A percentile compares a stretch with the other conserved stretches of the same genome.
phyloP scores from a whole-genome alignment of 2,329 filamentous ascomycete genomes.

The Penicillium sp. region DNA sequence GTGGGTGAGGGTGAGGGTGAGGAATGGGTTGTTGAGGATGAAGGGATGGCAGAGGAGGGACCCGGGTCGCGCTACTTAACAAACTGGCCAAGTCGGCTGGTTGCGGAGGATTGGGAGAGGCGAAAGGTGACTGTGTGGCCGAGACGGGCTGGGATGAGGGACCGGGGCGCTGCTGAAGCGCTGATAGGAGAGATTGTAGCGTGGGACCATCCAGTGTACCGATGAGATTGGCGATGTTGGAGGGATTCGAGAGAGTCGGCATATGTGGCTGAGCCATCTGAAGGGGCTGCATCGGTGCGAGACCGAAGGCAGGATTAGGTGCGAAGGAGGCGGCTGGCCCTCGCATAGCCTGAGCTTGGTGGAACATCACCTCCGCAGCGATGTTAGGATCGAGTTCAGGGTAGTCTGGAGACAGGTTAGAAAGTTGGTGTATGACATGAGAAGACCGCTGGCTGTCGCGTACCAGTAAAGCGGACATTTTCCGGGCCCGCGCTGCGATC shows the following conservation, averaged over 20 bases:
- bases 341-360: conserved; percentile 51
- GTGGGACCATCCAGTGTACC: conserved; percentile 69
- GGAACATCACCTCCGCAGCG: conserved; percentile 77
- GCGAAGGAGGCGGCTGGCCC: conserved; percentile 42
- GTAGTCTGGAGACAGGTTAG: conserved; percentile 63
- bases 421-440: neutral
- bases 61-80: conserved; percentile 42
- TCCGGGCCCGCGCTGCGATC: conserved; percentile 74
- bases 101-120: conserved; percentile 38
- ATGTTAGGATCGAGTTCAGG: conserved; percentile 76
- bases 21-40: conserved; percentile 35
- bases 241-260: conserved; percentile 41
- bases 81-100: conserved; percentile 48
- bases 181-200: conserved; percentile 70
- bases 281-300: conserved; percentile 40
- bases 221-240: conserved; percentile 67
- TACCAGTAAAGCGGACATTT: conserved; percentile 77
- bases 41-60: conserved; percentile 36
- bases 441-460: conserved; percentile 23
- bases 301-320: conserved; percentile 42
- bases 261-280: conserved; percentile 39
- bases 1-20: conserved; percentile 35
- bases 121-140: conserved; percentile 41
- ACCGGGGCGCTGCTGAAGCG: conserved; percentile 55
- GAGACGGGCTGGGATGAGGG: conserved; percentile 38